These are phyloP conservation scores for Acacia acuminata DNA, from an alignment of 306 rosid species.

Conservation along the genomic window DNA sequence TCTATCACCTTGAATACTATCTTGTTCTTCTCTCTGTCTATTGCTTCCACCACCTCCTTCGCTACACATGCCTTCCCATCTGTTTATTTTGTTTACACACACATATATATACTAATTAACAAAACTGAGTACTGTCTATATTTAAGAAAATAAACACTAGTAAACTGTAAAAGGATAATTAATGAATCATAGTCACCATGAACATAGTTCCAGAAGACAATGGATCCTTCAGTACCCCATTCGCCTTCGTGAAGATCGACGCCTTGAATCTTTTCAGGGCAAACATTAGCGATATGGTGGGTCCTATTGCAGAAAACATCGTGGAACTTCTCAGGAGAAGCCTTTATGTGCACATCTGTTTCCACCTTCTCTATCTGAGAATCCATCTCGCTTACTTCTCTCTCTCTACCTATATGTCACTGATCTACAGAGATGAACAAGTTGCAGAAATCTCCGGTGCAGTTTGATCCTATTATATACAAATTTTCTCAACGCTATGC, in stretches of 20 bases:
- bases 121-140: no score
- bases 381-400: no score
- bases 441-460: no score
- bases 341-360: not conserved
- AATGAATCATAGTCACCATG: not conserved
- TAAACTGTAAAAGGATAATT: not conserved
- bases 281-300: not conserved
- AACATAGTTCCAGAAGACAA: not conserved
- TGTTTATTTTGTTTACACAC: not conserved
- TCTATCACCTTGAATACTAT: not conserved
- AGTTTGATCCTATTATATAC: no score
- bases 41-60: not conserved
- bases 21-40: not conserved
- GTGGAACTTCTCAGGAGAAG: not conserved
- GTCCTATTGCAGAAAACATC: not conserved
- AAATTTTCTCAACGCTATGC: not conserved
- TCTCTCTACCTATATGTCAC: no score
- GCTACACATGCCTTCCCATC: not conserved
- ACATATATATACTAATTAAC: no score
- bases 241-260: not conserved
- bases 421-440: no score
- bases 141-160: not conserved
- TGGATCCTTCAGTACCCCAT: not conserved
- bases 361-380: not conserved
- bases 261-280: not conserved